These are phyloP conservation scores for Auricularia sp. DNA, from an alignment of 768 basidiomycete species.

Conservation along the genomic window DNA sequence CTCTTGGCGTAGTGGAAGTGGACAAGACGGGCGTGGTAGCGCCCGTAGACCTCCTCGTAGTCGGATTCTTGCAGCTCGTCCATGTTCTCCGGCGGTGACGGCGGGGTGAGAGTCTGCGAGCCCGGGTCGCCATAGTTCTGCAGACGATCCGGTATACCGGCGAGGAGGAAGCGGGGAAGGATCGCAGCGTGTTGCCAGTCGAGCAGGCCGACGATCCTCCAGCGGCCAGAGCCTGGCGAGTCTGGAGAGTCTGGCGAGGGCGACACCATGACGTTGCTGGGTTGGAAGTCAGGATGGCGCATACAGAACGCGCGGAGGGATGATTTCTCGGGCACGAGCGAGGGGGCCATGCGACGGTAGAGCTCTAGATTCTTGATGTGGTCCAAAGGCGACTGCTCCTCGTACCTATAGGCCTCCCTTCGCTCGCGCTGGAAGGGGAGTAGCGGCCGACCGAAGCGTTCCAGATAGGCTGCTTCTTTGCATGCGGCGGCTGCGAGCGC, in stretches of 20 bases:
- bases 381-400: constrained; percentile 31
- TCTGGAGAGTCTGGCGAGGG: constrained; percentile 31
- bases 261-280: constrained; percentile 38
- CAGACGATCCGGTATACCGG: constrained; percentile 31
- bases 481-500: constrained; percentile 31
- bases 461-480: constrained; percentile 41
- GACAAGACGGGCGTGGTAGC: constrained; percentile 37
- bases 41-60: constrained; percentile 15
- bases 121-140: constrained; percentile 38
- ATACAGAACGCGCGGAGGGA: constrained; percentile 35
- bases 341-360: constrained; percentile 39
- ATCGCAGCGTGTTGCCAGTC: constrained; percentile 51
- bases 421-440: constrained; percentile 32
- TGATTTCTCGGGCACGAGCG: constrained; percentile 32
- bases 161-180: constrained; percentile 41
- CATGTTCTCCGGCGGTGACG: constrained; percentile 34
- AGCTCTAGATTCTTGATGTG: constrained; percentile 40
- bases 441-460: constrained; percentile 37
- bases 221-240: constrained; percentile 4
- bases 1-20: constrained; percentile 35
- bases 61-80: constrained; percentile 30
- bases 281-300: constrained; percentile 34
- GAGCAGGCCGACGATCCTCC: constrained; percentile 31
- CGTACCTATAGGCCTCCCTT: constrained; percentile 35
- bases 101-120: constrained; percentile 29